phyloP scores from a whole-genome alignment of 2,329 filamentous ascomycete species.

The Scytalidium lignicola region DNA sequence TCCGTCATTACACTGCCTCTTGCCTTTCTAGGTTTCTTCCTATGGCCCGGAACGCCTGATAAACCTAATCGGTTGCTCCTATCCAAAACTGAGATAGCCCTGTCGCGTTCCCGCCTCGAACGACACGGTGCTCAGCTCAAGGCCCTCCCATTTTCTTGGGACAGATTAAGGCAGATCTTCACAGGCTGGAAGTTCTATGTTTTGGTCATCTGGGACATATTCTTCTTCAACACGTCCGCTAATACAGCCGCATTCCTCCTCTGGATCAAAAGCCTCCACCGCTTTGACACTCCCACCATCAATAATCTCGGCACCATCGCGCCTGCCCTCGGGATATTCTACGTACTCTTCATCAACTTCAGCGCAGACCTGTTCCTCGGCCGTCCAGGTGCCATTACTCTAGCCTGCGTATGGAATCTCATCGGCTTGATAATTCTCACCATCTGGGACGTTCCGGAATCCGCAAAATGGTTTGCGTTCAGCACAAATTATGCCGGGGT shows the following conservation, averaged over 20 bases:
- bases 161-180: conserved; percentile 38
- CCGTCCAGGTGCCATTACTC: conserved; percentile 48
- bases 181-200: conserved; percentile 42
- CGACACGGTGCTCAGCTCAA: conserved; percentile 45
- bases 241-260: conserved; percentile 39
- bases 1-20: conserved; percentile 21
- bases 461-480: conserved; percentile 48
- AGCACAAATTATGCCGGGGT: conserved; percentile 35
- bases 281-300: conserved; percentile 1
- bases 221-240: conserved; percentile 51
- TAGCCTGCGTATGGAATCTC: conserved; percentile 42
- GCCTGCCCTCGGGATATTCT: conserved; percentile 50
- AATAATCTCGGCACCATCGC: conserved; percentile 45
- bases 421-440: conserved; percentile 48
- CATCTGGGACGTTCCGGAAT: conserved; percentile 49
- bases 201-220: conserved; percentile 42
- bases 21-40: conserved; percentile 18
- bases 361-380: conserved; percentile 46
- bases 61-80: conserved; percentile 40
- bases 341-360: conserved; percentile 47
- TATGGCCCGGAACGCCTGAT: not conserved
- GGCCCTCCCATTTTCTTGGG: conserved; percentile 43
- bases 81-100: conserved; percentile 39
- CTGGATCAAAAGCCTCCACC: conserved; percentile 41
- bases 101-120: conserved; percentile 36